Evolutionary conservation across 2,329 filamentous ascomycete genomes (phyloP).

Genomic region (Fusarium haematococcum): DNA sequence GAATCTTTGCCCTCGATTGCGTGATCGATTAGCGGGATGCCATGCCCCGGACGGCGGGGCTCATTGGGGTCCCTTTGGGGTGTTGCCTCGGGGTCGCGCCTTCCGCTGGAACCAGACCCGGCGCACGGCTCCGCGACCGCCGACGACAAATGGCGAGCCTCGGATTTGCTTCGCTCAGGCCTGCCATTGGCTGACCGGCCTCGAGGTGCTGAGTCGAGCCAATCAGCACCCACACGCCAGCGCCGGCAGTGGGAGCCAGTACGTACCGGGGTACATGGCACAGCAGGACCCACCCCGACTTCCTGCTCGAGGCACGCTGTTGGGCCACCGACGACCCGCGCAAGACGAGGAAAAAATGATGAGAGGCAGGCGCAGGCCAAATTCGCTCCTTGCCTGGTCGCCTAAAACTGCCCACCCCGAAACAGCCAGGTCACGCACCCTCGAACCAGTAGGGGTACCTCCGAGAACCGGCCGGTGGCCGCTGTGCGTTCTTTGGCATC

Average conservation of each 20-base stretch:
- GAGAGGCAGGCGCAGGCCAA: slow-evolving; percentile 23
- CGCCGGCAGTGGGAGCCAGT: slow-evolving; percentile 29
- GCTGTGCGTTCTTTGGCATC: slow-evolving; percentile 9
- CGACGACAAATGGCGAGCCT: slow-evolving; percentile 42
- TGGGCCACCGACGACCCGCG: slow-evolving; percentile 47
- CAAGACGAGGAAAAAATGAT: slow-evolving; percentile 25
- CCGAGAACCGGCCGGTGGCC: slow-evolving; percentile 46
- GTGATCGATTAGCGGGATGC: slow-evolving; percentile 48
- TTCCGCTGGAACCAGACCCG: slow-evolving; percentile 28
- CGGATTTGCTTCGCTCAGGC: slow-evolving; percentile 39
- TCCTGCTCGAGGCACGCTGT: slow-evolving; percentile 41
- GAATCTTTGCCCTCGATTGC: slow-evolving; percentile 47
- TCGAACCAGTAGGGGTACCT: slow-evolving; percentile 23
- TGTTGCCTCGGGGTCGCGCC: slow-evolving; percentile 37
- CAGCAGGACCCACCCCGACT: slow-evolving; percentile 44
- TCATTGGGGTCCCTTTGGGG: slow-evolving; percentile 33
- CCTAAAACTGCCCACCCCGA: slow-evolving; percentile 28
- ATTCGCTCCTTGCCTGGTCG: not conserved
- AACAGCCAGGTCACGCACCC: not conserved
- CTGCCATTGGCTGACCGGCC: slow-evolving; percentile 16
- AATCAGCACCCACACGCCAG: slow-evolving; percentile 31
- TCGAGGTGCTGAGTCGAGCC: slow-evolving; percentile 8
- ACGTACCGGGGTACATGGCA: slow-evolving; percentile 23
- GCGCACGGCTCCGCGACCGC: slow-evolving; percentile 38
- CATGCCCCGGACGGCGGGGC: slow-evolving; percentile 46